A percentile compares a stretch with the other conserved stretches of the same genome.
phyloP scores from a whole-genome alignment of 495 filamentous ascomycete genomes.

The Podospora comata region DNA sequence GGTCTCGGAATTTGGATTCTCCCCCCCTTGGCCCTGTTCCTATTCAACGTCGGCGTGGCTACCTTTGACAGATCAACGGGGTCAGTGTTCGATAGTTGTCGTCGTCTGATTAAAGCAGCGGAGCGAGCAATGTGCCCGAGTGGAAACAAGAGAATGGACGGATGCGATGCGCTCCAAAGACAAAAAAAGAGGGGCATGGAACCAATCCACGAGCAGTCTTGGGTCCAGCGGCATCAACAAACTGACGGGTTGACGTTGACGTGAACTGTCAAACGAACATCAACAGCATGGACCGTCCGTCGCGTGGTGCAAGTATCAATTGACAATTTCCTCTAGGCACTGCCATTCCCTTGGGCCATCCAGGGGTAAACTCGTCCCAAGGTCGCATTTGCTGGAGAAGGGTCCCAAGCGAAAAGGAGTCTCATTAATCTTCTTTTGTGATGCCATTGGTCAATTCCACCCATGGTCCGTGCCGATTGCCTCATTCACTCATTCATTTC shows the following conservation, averaged over 20 bases:
- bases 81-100: not conserved
- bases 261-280: constrained; percentile 4
- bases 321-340: not conserved
- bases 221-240: not conserved
- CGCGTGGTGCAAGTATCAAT: not conserved
- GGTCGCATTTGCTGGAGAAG: not conserved
- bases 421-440: not conserved
- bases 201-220: not conserved
- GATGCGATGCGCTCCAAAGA: not conserved
- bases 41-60: not conserved
- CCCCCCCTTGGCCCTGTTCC: constrained; percentile 14
- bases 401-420: not conserved
- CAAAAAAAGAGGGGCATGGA: constrained; percentile 1
- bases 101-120: not conserved
- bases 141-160: not conserved
- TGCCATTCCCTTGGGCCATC: not conserved
- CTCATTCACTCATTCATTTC: not conserved
- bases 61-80: constrained; percentile 1
- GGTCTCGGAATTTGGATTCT: constrained; percentile 23
- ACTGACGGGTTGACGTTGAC: not conserved
- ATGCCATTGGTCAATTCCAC: not conserved
- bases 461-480: not conserved
- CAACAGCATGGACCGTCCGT: not conserved
- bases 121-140: not conserved
- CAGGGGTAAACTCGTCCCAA: not conserved